These are phyloP conservation scores for Thermothelomyces thermophilus DNA, from an alignment of 2,329 filamentous ascomycete genomes.

Conservation along the genomic window DNA sequence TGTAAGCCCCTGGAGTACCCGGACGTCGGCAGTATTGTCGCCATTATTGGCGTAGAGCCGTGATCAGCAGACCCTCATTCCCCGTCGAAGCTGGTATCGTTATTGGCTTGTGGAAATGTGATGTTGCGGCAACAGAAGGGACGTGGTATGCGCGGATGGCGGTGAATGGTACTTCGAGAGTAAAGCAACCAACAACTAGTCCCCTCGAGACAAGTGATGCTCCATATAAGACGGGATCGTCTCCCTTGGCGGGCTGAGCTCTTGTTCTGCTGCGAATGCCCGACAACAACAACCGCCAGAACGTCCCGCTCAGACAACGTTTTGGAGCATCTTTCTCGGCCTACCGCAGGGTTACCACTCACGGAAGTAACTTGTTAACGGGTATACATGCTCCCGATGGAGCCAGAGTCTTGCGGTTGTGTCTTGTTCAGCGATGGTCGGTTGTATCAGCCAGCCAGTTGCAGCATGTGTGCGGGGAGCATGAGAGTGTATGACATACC, in stretches of 20 bases:
- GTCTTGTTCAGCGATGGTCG: constrained; percentile 3
- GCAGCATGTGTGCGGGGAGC: constrained; percentile 11
- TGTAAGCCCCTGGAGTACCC: neutral
- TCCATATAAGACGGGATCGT: constrained; percentile 12
- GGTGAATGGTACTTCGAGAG: neutral
- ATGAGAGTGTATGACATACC: constrained; percentile 12
- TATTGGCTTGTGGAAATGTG: constrained; percentile 16
- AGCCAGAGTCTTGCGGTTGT: constrained; percentile 16
- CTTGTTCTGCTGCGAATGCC: neutral
- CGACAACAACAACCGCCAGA: too few relatives aligned
- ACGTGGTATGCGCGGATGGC: constrained; percentile 3
- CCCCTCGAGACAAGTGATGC: neutral
- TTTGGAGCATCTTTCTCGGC: too few relatives aligned
- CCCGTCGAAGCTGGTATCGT: constrained; percentile 1
- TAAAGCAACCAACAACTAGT: neutral
- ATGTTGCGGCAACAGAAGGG: constrained; percentile 4
- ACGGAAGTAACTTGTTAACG: neutral
- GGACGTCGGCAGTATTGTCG: neutral
- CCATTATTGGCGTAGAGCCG: constrained; percentile 14
- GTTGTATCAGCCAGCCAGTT: constrained; percentile 1
- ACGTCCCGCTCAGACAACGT: neutral
- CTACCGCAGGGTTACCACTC: neutral
- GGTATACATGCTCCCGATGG: neutral
- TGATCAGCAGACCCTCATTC: constrained; percentile 24
- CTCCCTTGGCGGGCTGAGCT: neutral